phyloP scores from a whole-genome alignment of 495 filamentous ascomycete species.

The Annulohypoxylon moriforme region DNA sequence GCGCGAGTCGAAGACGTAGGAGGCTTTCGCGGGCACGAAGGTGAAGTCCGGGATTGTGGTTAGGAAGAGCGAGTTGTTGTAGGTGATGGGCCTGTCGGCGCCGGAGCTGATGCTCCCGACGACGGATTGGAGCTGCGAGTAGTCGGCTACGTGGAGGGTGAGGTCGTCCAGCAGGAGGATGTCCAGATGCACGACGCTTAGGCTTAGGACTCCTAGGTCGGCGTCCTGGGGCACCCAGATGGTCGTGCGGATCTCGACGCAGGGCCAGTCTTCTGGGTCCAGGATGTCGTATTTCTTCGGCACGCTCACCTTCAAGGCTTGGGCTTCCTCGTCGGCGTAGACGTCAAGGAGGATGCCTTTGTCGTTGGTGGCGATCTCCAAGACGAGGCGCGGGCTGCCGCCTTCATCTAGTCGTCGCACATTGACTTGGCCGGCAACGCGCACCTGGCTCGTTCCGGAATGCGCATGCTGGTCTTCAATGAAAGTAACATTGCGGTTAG shows the following conservation, averaged over 20 bases:
- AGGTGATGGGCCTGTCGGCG: slow-evolving; percentile 16
- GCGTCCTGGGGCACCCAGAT: slow-evolving; percentile 55
- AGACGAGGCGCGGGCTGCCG: slow-evolving; percentile 45
- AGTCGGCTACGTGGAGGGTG: slow-evolving; percentile 43
- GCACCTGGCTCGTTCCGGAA: slow-evolving; percentile 37
- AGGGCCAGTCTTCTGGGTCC: slow-evolving; percentile 43
- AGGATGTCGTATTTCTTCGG: slow-evolving; percentile 47
- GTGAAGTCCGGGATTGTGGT: slow-evolving; percentile 23
- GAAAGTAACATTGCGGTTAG: slow-evolving; percentile 47
- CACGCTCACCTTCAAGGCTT: slow-evolving; percentile 48
- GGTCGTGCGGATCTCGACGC: slow-evolving; percentile 54
- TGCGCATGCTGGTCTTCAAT: slow-evolving; percentile 30
- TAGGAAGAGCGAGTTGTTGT: slow-evolving; percentile 12
- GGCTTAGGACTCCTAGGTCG: slow-evolving; percentile 41
- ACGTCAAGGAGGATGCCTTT: slow-evolving; percentile 47
- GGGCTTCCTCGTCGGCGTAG: slow-evolving; percentile 44
- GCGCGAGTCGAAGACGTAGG: slow-evolving; percentile 50
- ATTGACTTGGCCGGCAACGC: slow-evolving; percentile 54
- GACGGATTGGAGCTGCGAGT: slow-evolving; percentile 39
- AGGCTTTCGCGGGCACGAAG: slow-evolving; percentile 38
- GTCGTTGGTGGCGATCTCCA: slow-evolving; percentile 56
- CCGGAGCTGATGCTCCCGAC: slow-evolving; percentile 47
- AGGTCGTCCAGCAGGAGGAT: slow-evolving; percentile 56
- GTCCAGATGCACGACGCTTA: slow-evolving; percentile 52
- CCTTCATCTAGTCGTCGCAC: slow-evolving; percentile 50